Conservation (phyloP, 179 eudicot genomes). For the Spinacia oleracea region DNA sequence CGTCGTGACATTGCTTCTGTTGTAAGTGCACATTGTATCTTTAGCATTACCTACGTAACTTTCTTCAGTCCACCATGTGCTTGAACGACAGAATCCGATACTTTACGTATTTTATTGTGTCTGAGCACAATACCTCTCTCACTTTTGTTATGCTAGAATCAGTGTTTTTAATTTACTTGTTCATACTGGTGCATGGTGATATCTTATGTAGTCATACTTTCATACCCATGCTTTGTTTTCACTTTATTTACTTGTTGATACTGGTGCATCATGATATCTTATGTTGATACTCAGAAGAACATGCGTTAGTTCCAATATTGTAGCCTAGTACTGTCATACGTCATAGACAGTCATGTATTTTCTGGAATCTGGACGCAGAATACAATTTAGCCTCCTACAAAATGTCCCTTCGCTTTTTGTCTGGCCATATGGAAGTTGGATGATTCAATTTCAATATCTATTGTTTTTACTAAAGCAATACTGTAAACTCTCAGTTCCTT, state of each 20-base stretch:
- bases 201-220: not conserved
- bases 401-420: not conserved
- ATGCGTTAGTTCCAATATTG: not conserved
- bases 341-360: not conserved
- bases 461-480: not conserved
- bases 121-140: not conserved
- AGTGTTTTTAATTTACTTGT: not conserved
- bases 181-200: conserved; percentile 2
- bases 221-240: too few species aligned
- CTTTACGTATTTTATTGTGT: not conserved
- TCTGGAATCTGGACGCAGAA: not conserved
- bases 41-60: not conserved
- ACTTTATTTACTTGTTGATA: not conserved
- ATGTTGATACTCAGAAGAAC: not conserved
- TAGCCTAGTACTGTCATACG: not conserved
- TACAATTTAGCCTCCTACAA: not conserved
- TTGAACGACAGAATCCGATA: not conserved
- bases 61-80: not conserved
- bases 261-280: not conserved
- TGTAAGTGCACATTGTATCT: conserved; percentile 49
- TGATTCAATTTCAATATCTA: not conserved
- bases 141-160: not conserved
- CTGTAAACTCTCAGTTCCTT: not conserved
- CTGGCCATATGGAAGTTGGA: not conserved
- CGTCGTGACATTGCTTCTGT: conserved; percentile 94